Base-by-base conservation (phyloP, 768 basidiomycete species). In the Suillus sp. region DNA sequence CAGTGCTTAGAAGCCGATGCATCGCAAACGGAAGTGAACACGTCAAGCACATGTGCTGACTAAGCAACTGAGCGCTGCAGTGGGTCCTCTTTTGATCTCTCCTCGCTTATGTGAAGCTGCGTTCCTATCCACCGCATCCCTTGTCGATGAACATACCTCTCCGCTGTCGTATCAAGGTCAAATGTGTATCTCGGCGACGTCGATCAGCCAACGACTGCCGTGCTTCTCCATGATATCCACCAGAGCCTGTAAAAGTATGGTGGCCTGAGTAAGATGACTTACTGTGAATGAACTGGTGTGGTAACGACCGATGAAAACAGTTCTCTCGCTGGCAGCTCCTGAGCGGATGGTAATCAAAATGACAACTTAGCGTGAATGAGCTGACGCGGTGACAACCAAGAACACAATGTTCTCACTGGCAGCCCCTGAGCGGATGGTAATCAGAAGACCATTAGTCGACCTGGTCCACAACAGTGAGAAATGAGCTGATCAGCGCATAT, bases 181-280 rank as follows among this genome's bases (percentile, higher is more conserved):
- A 42, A 11, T 10, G 10, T 35, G 38, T 38, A 16, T 38, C 38
- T 38, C 5, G 6, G 14, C 38, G 16, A 18, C 2, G 38, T 40
- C 85, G 70, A 67, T 86, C 85, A 0, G 77, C 79, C 6, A 81
- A 71, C 0, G 74, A 67, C 80, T 80, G 2, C 84, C 84, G 66
- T 84, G 82, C 62, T 81, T 81, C 70, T 86, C 85, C 83, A 86
- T 82, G 60, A 86, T 80, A 9, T 85, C 83, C 1, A 84, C 75
- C 0, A 83, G 83, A 10, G 82, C 82, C 65, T 84, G 18, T 16
- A 34, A 37, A 2, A 7, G 30, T 1, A 34, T 34, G 11, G 6
- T 34, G 10, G 32, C 20, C 11, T 34, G 10, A 5, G 20, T n/a
- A 58, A 3, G 27, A 14, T 18, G 27, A 42, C 1, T 32, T 7